Evolutionary conservation across 345 rosid genomes (phyloP).

Genomic region (Arabis hirsuta): DNA sequence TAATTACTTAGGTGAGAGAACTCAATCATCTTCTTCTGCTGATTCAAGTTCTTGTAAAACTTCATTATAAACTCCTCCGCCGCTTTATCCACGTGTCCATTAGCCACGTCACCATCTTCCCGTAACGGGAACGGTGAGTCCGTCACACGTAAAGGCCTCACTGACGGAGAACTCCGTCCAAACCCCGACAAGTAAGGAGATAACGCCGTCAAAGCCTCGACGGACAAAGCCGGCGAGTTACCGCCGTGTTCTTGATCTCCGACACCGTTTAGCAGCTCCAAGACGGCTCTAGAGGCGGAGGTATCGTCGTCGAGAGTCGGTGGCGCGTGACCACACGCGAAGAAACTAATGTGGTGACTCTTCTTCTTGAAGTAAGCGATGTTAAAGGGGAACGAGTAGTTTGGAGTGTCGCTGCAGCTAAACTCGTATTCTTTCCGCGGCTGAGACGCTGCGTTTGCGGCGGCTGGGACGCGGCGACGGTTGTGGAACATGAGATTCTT

Average conservation of each 20-base stretch:
- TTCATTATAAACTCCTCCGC: slow-evolving; percentile 82
- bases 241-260: slow-evolving; percentile 19
- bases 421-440: slow-evolving; percentile 69
- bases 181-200: slow-evolving; percentile 78
- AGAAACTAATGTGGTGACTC: slow-evolving; percentile 52
- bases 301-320: slow-evolving; percentile 60
- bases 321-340: slow-evolving; percentile 68
- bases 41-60: slow-evolving; percentile 69
- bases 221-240: slow-evolving; percentile 26
- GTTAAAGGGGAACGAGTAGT: slow-evolving; percentile 55
- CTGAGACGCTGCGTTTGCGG: not conserved
- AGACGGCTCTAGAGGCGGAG: slow-evolving; percentile 52
- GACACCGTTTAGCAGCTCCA: slow-evolving; percentile 60
- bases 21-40: slow-evolving; percentile 51
- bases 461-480: slow-evolving; percentile 44
- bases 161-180: slow-evolving; percentile 63
- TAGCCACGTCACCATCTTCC: slow-evolving; percentile 55
- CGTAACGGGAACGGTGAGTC: slow-evolving; percentile 90
- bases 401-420: slow-evolving; percentile 93
- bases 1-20: slow-evolving; percentile 23
- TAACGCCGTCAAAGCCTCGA: slow-evolving; percentile 57
- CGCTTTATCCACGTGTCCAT: slow-evolving; percentile 65
- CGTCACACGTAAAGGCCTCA: slow-evolving; percentile 78
- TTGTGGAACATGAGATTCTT: slow-evolving; percentile 74
- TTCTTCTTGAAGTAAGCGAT: slow-evolving; percentile 38